Evolutionary conservation across 345 rosid genomes (phyloP).

Genomic region (Nephelium lappaceum): DNA sequence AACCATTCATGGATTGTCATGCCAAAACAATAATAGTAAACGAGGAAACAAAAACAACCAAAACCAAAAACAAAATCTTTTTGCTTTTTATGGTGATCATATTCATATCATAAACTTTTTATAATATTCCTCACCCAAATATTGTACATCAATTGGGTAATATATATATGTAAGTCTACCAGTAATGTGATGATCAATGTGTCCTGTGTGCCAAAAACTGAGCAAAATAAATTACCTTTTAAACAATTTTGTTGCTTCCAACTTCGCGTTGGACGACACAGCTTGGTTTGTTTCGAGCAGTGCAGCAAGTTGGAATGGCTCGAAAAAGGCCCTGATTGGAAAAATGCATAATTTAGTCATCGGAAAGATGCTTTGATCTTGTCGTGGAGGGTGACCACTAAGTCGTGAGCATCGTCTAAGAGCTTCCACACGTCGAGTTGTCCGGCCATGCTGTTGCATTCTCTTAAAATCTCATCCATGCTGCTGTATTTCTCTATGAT

Average conservation of each 20-base stretch:
- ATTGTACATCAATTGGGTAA: constrained; percentile 3
- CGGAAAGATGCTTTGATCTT: constrained; percentile 59
- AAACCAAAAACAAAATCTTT: background rate
- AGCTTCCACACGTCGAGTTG: constrained; percentile 98
- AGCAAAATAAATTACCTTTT: constrained; percentile 12
- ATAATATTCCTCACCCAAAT: constrained; percentile 17
- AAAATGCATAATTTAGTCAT: constrained; percentile 27
- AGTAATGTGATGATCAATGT: constrained; percentile 6
- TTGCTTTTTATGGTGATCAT: background rate
- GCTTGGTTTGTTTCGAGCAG: constrained; percentile 8
- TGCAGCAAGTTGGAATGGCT: constrained; percentile 10
- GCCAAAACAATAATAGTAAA: background rate
- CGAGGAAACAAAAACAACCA: background rate
- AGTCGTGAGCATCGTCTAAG: constrained; percentile 84
- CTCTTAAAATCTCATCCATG: constrained; percentile 93
- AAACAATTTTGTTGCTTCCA: background rate
- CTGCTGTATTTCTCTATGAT: constrained; percentile 85
- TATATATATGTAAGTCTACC: background rate
- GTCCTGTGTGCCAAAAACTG: background rate
- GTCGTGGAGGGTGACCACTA: constrained; percentile 81
- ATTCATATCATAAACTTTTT: background rate
- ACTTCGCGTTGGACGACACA: background rate
- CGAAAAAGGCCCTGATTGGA: constrained; percentile 21
- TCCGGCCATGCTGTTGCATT: constrained; percentile 92
- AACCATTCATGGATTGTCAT: too few relatives aligned